Base-by-base conservation (phyloP, 2,329 filamentous ascomycete species). In the Cadophora luteo-olivacea region DNA sequence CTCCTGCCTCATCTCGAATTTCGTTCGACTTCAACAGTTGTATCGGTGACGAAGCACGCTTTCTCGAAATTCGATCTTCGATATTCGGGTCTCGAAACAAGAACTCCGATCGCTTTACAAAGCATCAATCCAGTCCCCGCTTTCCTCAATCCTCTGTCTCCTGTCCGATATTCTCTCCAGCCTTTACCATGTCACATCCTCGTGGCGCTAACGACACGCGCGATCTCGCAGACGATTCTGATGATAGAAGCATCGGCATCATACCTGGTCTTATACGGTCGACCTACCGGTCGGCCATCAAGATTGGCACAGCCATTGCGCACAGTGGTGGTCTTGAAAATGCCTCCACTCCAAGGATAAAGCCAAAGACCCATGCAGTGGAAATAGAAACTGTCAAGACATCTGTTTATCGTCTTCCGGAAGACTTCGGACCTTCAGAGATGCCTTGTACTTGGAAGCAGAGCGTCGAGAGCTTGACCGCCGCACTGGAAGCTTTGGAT, bases 381-480 rank as follows among this genome's bases (percentile, higher is more conserved):
- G n/a, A 49, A 11, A 1, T 4, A n/a, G 11, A 9, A 22, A 7
- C 5, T 6, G 45, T 22, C 19, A 60, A 45, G 11, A 25, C 3
- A 24, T 60, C 57, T 36, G 57, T 60, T n/a, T 60, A 60, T 12
- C 36, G 38, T 14, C 36, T 29, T 22, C 8, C 6, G 11, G 22
- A 45, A 16, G 1, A 22, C 6, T 49, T 49, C 22, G n/a, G n/a
- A 1, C 19, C 57, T 38, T 60, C 36, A 19, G 33, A 25, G 24
- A 38, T 60, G 22, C 57, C 57, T 3, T 22, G 36, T 29, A 33
- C 33, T 16, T 60, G 36, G 57, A 60, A 25, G 9, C 19, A 60
- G 19, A 60, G 57, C 22, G 22, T 29, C 22, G 57, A 58, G 55
- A 60, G 33, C 36, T 60, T 60, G 57, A 41, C 36, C 7, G 12